These are phyloP conservation scores for Neurospora sp. DNA, from an alignment of 495 filamentous ascomycete genomes.

Conservation along the genomic window DNA sequence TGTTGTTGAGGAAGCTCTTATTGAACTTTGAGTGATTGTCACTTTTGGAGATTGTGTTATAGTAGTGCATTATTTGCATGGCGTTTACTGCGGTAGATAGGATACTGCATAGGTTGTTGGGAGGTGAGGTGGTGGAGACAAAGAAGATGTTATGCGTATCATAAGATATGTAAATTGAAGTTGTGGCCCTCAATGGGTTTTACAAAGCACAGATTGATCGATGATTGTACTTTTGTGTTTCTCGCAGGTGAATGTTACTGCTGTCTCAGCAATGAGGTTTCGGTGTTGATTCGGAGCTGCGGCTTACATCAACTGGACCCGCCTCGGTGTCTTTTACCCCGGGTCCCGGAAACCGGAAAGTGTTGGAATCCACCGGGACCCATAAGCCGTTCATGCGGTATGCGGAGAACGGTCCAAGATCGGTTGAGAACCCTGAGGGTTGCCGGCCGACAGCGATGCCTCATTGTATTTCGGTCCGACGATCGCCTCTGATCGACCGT, in stretches of 20 bases:
- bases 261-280: neutral
- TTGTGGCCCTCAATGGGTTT: neutral
- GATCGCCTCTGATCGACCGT: neutral
- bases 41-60: slow-evolving; percentile 31
- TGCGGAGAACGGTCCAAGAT: neutral
- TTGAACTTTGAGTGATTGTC: slow-evolving; percentile 53
- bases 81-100: neutral
- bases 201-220: neutral
- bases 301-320: neutral
- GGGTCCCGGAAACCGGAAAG: neutral
- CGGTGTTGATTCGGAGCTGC: neutral
- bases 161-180: neutral
- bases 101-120: neutral
- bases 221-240: neutral
- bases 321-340: neutral
- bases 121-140: neutral
- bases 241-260: neutral
- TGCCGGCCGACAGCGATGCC: neutral
- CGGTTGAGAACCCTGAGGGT: neutral
- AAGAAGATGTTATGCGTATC: neutral
- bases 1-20: slow-evolving; percentile 79
- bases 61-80: slow-evolving; percentile 21
- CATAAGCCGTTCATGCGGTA: neutral
- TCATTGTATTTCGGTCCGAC: neutral
- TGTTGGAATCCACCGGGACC: neutral